These are phyloP conservation scores for Tephrocybe sp. DNA, from an alignment of 768 basidiomycete species.

Conservation along the genomic window DNA sequence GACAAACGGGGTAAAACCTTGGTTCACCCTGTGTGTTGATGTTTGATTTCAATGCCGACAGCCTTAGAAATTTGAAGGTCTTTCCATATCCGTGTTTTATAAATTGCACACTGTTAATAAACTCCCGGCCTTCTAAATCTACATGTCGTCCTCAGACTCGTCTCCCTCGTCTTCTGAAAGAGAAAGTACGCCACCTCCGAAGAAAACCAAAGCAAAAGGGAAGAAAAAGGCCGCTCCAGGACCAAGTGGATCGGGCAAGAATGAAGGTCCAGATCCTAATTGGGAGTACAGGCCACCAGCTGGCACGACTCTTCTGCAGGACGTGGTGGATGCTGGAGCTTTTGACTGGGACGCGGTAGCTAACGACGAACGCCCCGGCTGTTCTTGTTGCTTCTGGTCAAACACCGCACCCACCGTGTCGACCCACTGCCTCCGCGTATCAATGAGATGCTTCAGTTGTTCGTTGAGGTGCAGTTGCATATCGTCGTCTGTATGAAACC, in stretches of 20 bases:
- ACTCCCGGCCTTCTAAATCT: slow-evolving; percentile 1
- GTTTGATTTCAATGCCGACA: background rate
- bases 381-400: slow-evolving; percentile 63
- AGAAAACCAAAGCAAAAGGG: slow-evolving; percentile 10
- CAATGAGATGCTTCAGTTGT: slow-evolving; percentile 67
- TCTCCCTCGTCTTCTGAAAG: slow-evolving; percentile 17
- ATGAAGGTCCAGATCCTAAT: slow-evolving; percentile 51
- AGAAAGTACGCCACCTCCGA: background rate
- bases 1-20: no score
- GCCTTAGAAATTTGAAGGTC: background rate
- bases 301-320: slow-evolving; percentile 47
- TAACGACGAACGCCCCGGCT: slow-evolving; percentile 56
- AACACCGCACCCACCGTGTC: slow-evolving; percentile 73
- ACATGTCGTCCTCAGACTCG: slow-evolving; percentile 11
- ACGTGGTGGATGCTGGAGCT: slow-evolving; percentile 42
- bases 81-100: background rate
- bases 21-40: slow-evolving; percentile 2
- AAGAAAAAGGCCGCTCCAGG: slow-evolving; percentile 7
- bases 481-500: slow-evolving; percentile 67
- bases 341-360: slow-evolving; percentile 72
- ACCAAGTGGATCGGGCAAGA: slow-evolving; percentile 33
- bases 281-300: slow-evolving; percentile 63
- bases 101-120: background rate
- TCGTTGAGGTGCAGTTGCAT: slow-evolving; percentile 61
- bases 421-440: slow-evolving; percentile 77